A percentile compares a stretch with the other conserved stretches of the same genome.
Evolutionary conservation across 2,329 filamentous ascomycete species (phyloP).

Genomic region (Penicillium sp.): DNA sequence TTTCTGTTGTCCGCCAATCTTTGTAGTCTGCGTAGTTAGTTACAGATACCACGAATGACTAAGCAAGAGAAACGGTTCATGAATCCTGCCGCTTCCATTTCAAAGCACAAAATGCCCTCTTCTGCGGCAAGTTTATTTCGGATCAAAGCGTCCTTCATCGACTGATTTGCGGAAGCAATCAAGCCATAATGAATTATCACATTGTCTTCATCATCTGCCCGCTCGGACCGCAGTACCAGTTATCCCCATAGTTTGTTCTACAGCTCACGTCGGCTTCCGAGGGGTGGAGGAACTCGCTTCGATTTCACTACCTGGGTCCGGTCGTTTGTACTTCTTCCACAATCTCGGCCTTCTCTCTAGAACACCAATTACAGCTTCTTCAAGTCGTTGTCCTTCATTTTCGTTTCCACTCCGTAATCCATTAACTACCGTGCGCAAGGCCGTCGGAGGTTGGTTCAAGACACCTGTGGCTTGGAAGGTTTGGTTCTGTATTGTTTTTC

Average conservation of each 20-base stretch:
- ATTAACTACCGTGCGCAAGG: background rate
- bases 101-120: slow-evolving; percentile 17
- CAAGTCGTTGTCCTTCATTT: background rate
- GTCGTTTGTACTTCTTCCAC: background rate
- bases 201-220: background rate
- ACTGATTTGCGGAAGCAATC: slow-evolving; percentile 20
- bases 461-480: background rate
- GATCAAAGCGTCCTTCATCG: slow-evolving; percentile 19
- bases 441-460: background rate
- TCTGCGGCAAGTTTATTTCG: slow-evolving; percentile 11
- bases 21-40: slow-evolving; percentile 31
- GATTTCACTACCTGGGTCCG: background rate
- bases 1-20: slow-evolving; percentile 3
- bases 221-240: background rate
- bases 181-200: slow-evolving; percentile 21
- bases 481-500: background rate
- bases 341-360: background rate
- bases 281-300: background rate
- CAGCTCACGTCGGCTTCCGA: background rate
- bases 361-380: background rate
- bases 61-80: slow-evolving; percentile 20
- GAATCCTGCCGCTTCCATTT: slow-evolving; percentile 16
- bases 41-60: slow-evolving; percentile 27
- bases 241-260: background rate
- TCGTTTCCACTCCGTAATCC: background rate